phyloP scores from a whole-genome alignment of 768 basidiomycete genomes.

The Mycena sanguinolenta region DNA sequence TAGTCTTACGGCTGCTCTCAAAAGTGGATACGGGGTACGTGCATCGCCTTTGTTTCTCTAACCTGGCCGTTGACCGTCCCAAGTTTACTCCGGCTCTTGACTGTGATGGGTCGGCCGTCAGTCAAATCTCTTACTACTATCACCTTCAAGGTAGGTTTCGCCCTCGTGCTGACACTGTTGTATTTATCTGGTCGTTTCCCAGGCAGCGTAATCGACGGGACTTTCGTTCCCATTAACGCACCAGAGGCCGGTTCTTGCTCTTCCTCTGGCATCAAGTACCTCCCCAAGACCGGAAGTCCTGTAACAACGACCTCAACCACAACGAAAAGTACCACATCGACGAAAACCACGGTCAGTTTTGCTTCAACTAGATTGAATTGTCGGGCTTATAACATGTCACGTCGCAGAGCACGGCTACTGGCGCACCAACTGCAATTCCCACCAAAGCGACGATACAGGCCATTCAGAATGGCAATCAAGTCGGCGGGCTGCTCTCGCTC shows the following conservation, averaged over 20 bases:
- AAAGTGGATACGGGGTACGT: slow-evolving; percentile 64
- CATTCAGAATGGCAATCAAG: slow-evolving; percentile 53
- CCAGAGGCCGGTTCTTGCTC: slow-evolving; percentile 65
- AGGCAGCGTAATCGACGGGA: slow-evolving; percentile 78
- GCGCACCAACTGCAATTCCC: slow-evolving; percentile 45
- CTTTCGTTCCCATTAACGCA: slow-evolving; percentile 71
- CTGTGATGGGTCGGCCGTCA: slow-evolving; percentile 53
- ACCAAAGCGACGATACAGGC: slow-evolving; percentile 51
- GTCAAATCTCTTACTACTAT: slow-evolving; percentile 37
- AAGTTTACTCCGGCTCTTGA: slow-evolving; percentile 53
- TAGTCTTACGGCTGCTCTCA: slow-evolving; percentile 66
- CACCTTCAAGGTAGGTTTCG: slow-evolving; percentile 23
- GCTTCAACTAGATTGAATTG: not conserved
- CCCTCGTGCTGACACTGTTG: slow-evolving; percentile 53
- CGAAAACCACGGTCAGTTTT: not conserved
- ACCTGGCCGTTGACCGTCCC: slow-evolving; percentile 17
- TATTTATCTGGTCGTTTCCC: slow-evolving; percentile 60
- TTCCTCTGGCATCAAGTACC: slow-evolving; percentile 71
- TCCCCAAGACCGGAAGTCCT: slow-evolving; percentile 61
- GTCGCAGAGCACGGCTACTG: slow-evolving; percentile 15
- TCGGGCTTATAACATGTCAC: not conserved
- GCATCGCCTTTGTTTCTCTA: not conserved
- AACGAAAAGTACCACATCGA: slow-evolving; percentile 16
- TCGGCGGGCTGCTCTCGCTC: slow-evolving; percentile 56
- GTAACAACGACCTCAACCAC: slow-evolving; percentile 39